These are phyloP conservation scores for sunflower (Helianthus annuus) DNA, from an alignment of 129 eudicot species.

Conservation along the genomic window HanXRQr2.0-SUNRISE NC_035445.2:47190897-47191396, in stretches of 20 bases:
- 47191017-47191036: not conserved
- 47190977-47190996: not conserved
- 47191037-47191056: constrained; percentile 4
- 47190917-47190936: not conserved
- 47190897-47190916: not conserved
- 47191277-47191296: not conserved
- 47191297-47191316: not conserved
- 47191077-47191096: not conserved
- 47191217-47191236: not conserved
- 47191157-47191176: not conserved
- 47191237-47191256: not conserved
- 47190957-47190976: not conserved
- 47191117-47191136: not conserved
- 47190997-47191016: not conserved
- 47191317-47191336: not conserved
- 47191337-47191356: not conserved
- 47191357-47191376: not conserved
- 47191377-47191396: not conserved
- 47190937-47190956: not conserved
- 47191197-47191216: not conserved
- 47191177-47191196: not conserved
- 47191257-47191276: not conserved
- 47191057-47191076: not conserved
- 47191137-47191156: not conserved
- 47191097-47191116: not conserved